Evolutionary conservation across 1,284 basidiomycete species (phyloP).

Genomic region (Meripilus lineatus): DNA sequence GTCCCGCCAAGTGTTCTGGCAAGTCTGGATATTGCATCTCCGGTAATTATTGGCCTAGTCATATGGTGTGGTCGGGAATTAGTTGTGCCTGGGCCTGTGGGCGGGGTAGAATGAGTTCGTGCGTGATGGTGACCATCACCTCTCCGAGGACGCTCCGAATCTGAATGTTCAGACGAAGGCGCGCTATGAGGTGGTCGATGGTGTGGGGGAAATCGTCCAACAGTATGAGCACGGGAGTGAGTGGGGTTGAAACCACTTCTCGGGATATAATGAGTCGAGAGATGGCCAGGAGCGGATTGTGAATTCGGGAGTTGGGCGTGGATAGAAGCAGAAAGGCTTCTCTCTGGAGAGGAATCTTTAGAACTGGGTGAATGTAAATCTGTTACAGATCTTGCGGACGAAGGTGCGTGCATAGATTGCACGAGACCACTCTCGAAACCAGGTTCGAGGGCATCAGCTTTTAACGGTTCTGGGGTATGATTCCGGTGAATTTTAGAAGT

Average conservation of each 20-base stretch:
- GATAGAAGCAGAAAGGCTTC: constrained; percentile 37
- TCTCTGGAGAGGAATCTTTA: constrained; percentile 11
- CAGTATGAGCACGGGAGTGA: constrained; percentile 51
- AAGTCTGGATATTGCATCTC: constrained; percentile 58
- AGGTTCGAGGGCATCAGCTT: no score
- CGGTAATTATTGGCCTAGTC: constrained; percentile 62
- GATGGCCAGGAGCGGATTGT: constrained; percentile 26
- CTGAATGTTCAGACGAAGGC: constrained; percentile 16
- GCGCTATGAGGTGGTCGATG: constrained; percentile 23
- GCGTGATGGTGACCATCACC: constrained; percentile 32
- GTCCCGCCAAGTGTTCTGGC: constrained; percentile 52
- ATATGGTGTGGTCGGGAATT: constrained; percentile 37
- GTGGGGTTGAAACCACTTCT: constrained; percentile 26
- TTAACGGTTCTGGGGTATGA: no score
- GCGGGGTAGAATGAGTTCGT: constrained; percentile 64
- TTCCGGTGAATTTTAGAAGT: no score
- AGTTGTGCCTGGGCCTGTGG: constrained; percentile 28
- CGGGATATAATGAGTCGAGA: constrained; percentile 25
- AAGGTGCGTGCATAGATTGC: constrained; percentile 8
- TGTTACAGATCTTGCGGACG: constrained; percentile 1
- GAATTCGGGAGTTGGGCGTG: constrained; percentile 37
- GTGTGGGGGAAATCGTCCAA: constrained; percentile 32
- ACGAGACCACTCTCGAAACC: background rate
- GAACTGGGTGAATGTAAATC: constrained; percentile 4
- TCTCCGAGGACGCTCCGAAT: constrained; percentile 15